Base-by-base conservation (phyloP, 192 early-diverging fungal species). In the Kickxella alabastrina region DNA sequence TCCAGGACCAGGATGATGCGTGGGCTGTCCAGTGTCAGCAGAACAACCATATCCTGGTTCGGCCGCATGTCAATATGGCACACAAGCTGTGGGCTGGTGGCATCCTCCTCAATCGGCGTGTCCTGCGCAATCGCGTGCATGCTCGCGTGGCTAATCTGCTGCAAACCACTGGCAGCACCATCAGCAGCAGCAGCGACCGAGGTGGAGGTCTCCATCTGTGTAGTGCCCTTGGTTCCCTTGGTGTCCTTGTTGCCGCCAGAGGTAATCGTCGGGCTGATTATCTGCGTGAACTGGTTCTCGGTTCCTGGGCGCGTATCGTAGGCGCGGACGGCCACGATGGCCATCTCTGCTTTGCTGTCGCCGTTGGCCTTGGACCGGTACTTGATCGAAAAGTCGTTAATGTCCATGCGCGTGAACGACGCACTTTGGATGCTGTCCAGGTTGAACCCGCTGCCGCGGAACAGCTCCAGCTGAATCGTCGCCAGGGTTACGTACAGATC, bases 1-100 rank as follows among this genome's bases (percentile, higher is more conserved):
- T 98, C 92, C 18, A 94, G 75, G 18, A 88, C 86, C 29, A 98
- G 76, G 47, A 94, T 82, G 4, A 96, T 58, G 35, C 87, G 87
- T 7, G 93, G 89, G 27, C 83, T 84, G 53, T 91, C 87, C 19
- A 98, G 54, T 6, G 88, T 92, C 22, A 90, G 65, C 38, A 90
- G 49, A 19, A 82, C 80, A 3, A 87, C 64, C 57, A 79, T 66
- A 45, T 62, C 64, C 62, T 70, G 62, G 38, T 58, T 54, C 1
- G 74, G 67, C 7, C 66, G 62, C 65, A 75, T 68, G 26, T 75
- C 73, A 8, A 75, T 56, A 26, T 76, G 73, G 50, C 73, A 76
- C 10, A 76, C 38, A 31, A 76, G 47, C 53, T 76, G 73, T 3
- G 73, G 73, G 18, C 59, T 63, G 21, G 38, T 54, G n/a, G 55